A percentile compares a stretch with the other conserved stretches of the same genome.
phyloP scores from a whole-genome alignment of 768 basidiomycete genomes.

The Russula griseocarnosa region DNA sequence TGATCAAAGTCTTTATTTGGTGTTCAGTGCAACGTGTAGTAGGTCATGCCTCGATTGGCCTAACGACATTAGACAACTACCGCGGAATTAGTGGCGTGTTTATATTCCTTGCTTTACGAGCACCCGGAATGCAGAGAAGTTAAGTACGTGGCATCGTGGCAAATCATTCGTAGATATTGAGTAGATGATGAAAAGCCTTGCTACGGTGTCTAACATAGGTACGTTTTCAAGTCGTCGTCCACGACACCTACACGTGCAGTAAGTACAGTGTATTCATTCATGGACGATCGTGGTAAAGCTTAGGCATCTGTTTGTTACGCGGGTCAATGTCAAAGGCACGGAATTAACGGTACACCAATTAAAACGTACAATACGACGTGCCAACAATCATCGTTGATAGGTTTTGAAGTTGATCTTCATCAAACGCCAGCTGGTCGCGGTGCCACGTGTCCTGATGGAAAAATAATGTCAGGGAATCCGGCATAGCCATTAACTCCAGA shows the following conservation, averaged over 20 bases:
- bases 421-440: conserved; percentile 79
- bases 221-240: neutral
- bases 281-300: neutral
- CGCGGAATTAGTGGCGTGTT: conserved; percentile 5
- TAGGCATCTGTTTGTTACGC: conserved; percentile 31
- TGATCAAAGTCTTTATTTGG: neutral
- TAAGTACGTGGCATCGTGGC: neutral
- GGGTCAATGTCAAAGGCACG: conserved; percentile 4
- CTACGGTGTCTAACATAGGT: neutral
- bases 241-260: conserved; percentile 1
- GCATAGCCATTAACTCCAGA: neutral
- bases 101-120: conserved; percentile 6
- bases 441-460: conserved; percentile 78
- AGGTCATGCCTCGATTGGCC: conserved; percentile 18
- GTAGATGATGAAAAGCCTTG: neutral
- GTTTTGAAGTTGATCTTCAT: conserved; percentile 85
- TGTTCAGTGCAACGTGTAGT: conserved; percentile 22
- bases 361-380: conserved; percentile 74
- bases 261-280: neutral
- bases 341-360: conserved; percentile 25
- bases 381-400: conserved; percentile 87
- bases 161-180: conserved; percentile 1
- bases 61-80: conserved; percentile 12
- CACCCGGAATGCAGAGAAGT: conserved; percentile 2
- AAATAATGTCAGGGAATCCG: neutral